phyloP scores from a whole-genome alignment of 2,329 filamentous ascomycete genomes.

The Penicillium sumatraense region DNA sequence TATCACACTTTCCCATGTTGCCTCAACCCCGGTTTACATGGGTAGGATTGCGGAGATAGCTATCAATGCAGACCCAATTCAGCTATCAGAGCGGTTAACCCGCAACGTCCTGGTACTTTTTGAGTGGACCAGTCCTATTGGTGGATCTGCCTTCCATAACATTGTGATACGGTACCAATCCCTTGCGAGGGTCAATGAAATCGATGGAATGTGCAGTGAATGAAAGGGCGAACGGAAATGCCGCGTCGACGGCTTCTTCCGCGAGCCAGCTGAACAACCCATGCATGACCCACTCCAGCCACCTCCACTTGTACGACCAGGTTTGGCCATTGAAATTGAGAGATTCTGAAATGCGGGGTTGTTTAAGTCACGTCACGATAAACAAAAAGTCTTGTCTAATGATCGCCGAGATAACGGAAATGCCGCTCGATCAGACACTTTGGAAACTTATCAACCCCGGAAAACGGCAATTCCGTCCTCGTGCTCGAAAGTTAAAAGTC shows the following conservation, averaged over 20 bases:
- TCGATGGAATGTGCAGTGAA: background rate
- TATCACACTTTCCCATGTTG: background rate
- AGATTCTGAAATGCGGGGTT: too few species aligned
- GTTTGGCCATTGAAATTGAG: background rate
- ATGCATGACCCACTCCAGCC: background rate
- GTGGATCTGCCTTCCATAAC: background rate
- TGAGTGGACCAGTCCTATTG: background rate
- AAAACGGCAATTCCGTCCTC: background rate
- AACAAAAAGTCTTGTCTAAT: too few species aligned
- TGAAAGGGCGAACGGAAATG: background rate
- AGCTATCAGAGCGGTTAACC: background rate
- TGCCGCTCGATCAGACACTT: background rate
- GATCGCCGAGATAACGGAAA: background rate
- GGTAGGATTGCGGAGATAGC: background rate
- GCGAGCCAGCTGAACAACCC: background rate
- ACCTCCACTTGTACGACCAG: background rate
- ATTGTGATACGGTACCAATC: background rate
- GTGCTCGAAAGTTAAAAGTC: too few species aligned
- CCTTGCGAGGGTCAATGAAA: background rate
- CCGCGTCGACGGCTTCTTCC: background rate
- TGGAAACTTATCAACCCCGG: background rate
- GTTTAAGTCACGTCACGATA: too few species aligned
- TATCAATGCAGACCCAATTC: background rate
- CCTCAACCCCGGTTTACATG: background rate
- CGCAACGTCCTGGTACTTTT: background rate